phyloP scores from a whole-genome alignment of 2,329 filamentous ascomycete genomes.

The Aspergillus arachidicola region DNA sequence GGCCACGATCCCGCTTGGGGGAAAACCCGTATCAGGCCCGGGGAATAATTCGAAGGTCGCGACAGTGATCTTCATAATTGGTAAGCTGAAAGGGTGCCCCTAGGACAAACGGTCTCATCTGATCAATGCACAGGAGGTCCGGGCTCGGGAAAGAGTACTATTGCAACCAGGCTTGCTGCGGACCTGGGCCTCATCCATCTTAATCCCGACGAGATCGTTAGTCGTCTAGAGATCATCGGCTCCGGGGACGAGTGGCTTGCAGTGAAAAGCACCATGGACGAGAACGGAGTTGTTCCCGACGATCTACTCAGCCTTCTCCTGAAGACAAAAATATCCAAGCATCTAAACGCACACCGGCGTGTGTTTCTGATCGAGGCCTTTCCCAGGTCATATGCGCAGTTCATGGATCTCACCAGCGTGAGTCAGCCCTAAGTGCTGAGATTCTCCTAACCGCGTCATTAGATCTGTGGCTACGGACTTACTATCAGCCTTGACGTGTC shows the following conservation, averaged over 20 bases:
- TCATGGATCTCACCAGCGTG: background rate
- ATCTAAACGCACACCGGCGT: background rate
- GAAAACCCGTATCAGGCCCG: background rate
- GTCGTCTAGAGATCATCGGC: background rate
- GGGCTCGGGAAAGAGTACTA: constrained; percentile 4
- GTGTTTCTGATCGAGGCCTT: constrained; percentile 7
- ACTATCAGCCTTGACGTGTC: constrained; percentile 1
- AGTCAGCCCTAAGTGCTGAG: background rate
- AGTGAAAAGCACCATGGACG: background rate
- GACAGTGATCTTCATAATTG: background rate
- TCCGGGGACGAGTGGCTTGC: background rate
- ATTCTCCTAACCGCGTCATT: background rate
- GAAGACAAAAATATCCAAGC: constrained; percentile 1
- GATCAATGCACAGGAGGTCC: constrained; percentile 2
- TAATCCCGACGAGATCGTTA: background rate
- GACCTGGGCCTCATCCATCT: background rate
- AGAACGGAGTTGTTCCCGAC: background rate
- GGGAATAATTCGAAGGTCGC: background rate
- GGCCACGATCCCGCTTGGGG: background rate
- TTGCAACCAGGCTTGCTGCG: background rate
- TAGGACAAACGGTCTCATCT: background rate
- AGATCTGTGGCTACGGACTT: background rate
- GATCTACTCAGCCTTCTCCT: background rate
- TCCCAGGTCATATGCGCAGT: background rate
- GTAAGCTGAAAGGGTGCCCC: background rate